Evolutionary conservation across 371 early-diverging fungal species (phyloP), one percentile per base, ranked within the genome.

Genomic region (Saksenaea oblongispora): DNA sequence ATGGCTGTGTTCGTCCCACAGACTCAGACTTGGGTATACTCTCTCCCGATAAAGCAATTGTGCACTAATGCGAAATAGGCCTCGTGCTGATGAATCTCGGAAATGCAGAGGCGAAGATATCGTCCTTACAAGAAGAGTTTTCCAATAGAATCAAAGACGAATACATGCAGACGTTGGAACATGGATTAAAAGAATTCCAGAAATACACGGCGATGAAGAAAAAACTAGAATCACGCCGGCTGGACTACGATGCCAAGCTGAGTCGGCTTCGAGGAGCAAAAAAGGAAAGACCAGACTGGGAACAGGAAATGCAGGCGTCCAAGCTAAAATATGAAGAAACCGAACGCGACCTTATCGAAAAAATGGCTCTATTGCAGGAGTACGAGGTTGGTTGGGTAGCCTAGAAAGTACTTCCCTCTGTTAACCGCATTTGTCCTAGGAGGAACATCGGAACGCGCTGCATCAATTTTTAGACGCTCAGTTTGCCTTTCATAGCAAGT

Each of bases 301-400:
- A 95, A 66, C 95, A 97, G 63, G 97, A 96, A 54, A 82, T 92
- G 73, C 88, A 94, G 44, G 88, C 91, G 0, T 89, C 96, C 3
- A 94, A 93, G 69, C 73, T 86, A 15, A 96, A 95, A 71, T 97
- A 96, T 67, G 96, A 97, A 59, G 97, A 97, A 67, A 87, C 93
- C 11, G 82, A 86, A 56, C 86, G 89, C 58, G 85, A 89, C 58
- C 47, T 91, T 34, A 71, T 85, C 22, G 79, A 76, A 8, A 81
- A 86, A 59, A 91, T 93, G 93, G 70, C 80, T 58, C 62, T 72
- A 26, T 75, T 93, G 58, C 83, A 86, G 65, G 89, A 91, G 26
- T 80, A 84, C 53, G 92, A 93, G 80, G 89, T 85, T 82, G 54
- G 64, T 54, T 24, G 31, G 31, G 31, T 2, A 14, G 22, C 22